phyloP scores from a whole-genome alignment of 2,329 filamentous ascomycete genomes.

The Tolypocladium guangdongense region DNA sequence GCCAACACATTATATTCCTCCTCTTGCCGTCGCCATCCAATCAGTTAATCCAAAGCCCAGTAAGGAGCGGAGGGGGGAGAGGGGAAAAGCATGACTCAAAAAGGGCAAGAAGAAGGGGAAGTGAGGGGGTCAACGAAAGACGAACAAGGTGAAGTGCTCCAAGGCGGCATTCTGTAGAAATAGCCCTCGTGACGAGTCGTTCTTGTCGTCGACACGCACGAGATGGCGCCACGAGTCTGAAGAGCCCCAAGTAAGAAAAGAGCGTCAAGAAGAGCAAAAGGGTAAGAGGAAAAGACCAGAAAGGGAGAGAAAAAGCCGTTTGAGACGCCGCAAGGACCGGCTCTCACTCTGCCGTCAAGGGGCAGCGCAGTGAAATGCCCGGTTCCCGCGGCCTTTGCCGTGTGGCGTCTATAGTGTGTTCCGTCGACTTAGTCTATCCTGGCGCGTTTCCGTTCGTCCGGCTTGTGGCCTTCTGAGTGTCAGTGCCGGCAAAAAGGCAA shows the following conservation, averaged over 20 bases:
- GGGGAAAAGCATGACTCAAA: neutral
- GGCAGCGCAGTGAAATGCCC: neutral
- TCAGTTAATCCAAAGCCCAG: neutral
- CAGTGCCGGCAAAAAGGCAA: neutral
- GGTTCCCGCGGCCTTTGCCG: slow-evolving; percentile 11
- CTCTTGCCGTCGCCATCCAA: neutral
- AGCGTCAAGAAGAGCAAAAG: neutral
- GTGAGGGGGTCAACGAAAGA: neutral
- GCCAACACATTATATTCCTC: neutral
- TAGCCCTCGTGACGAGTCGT: neutral
- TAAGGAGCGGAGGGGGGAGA: neutral
- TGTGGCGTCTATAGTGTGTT: slow-evolving; percentile 13
- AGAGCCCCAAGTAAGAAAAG: neutral
- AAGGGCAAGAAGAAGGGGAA: neutral
- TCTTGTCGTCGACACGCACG: neutral
- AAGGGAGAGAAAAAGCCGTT: slow-evolving; percentile 1
- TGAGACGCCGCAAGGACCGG: slow-evolving; percentile 3
- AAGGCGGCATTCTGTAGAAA: neutral
- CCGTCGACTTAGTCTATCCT: slow-evolving; percentile 6
- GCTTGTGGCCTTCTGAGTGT: neutral
- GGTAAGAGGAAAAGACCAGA: neutral
- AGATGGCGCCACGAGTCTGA: neutral
- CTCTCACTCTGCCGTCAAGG: neutral
- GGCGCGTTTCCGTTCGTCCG: neutral
- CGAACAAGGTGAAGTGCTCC: neutral